Base-by-base conservation (phyloP, 495 filamentous ascomycete genomes). In the Daldinia caldariorum region DNA sequence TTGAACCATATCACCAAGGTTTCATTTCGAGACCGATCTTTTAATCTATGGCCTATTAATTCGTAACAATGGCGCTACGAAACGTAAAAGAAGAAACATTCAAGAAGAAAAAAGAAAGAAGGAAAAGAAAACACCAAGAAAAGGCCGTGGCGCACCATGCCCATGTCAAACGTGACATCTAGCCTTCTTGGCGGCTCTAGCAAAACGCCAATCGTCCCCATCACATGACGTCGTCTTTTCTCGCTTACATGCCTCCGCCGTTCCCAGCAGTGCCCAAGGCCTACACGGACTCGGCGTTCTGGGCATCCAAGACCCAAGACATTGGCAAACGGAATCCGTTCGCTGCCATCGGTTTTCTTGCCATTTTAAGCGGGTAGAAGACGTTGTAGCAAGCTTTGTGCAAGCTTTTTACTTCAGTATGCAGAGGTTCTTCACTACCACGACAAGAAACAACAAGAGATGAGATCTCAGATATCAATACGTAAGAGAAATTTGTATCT, bases 171-270 rank as follows among this genome's bases (percentile, higher is more conserved):
- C 60, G 65, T 72, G 61, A 72, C 65, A 66, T 61, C 47, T 47
- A 56, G 4, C 20, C 56, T 53, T 68, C 70, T 72, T 72, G 70
- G 70, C 70, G 69, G 69, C 69, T 72, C 65, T 68, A 55, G 51
- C 39, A n/a, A 68, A 14, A 49, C 43, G 47, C 69, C 60, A 58
- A 63, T 54, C 54, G 26, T 63, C 64, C 32, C 70, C 53, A 69
- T 65, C 70, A 66, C 62, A 68, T 72, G 65, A 72, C 70, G 65
- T 69, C 61, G 65, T 69, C 49, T 58, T 58, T 53, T 12, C 31
- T 68, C 64, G 69, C 70, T 62, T 62, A 45, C 55, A 58, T 43
- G 60, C 41, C 49, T 61, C 31, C 35, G 18, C 51, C 58, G 18
- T 20, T 20, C 57, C 58, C 43, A 59, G 55, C 58, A 68, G 22